Evolutionary conservation across 2,329 filamentous ascomycete genomes (phyloP).

Genomic region (Metarhizium robertsii): DNA sequence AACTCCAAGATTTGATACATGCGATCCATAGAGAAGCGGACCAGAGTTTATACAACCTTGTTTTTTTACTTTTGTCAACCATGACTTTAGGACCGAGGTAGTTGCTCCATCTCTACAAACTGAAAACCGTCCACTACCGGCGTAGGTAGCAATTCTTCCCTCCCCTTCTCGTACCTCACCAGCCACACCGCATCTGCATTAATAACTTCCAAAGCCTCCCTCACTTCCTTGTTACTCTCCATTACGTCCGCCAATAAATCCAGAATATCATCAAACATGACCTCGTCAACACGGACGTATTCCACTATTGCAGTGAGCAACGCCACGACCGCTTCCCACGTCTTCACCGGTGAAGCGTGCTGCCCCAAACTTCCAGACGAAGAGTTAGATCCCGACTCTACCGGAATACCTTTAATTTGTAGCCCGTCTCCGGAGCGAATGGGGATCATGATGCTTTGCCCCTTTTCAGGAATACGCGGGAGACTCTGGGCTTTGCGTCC

Average conservation of each 20-base stretch:
- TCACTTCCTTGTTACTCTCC: conserved; percentile 36
- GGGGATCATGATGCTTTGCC: conserved; percentile 22
- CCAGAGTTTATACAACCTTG: background rate
- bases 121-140: conserved; percentile 33
- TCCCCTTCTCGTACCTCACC: conserved; percentile 38
- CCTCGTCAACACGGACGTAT: conserved; percentile 56
- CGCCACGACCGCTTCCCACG: conserved; percentile 53
- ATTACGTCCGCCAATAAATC: conserved; percentile 47
- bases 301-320: conserved; percentile 53
- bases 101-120: conserved; percentile 24
- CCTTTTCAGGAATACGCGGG: background rate
- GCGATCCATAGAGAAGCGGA: background rate
- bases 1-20: conserved; percentile 37
- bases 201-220: conserved; percentile 48
- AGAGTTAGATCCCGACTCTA: conserved; percentile 5
- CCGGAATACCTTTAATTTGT: conserved; percentile 8
- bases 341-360: conserved; percentile 51
- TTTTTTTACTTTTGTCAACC: background rate
- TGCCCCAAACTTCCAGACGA: conserved; percentile 36
- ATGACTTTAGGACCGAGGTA: conserved; percentile 4
- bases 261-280: conserved; percentile 63
- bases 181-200: conserved; percentile 77
- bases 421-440: conserved; percentile 15
- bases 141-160: conserved; percentile 23
- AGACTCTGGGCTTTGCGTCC: conserved; percentile 4